Evolutionary conservation across 1,139 yeast species (phyloP).

Genomic region (Diutina catenulata): DNA sequence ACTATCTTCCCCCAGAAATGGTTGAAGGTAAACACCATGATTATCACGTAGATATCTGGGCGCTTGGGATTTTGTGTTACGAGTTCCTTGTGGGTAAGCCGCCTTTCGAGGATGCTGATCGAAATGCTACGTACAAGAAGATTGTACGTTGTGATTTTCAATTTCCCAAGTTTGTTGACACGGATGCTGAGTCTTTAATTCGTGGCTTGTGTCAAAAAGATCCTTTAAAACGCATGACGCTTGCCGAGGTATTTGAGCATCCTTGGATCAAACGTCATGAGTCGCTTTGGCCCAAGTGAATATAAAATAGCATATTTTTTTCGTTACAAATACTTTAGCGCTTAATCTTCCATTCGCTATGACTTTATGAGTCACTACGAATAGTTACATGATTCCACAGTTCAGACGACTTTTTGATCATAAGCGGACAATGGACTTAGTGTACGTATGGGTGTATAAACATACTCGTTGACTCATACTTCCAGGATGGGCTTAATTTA

Average conservation of each 20-base stretch:
- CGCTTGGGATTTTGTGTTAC: constrained; percentile 76
- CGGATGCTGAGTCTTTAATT: constrained; percentile 73
- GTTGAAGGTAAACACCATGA: constrained; percentile 77
- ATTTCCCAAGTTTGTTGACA: constrained; percentile 58
- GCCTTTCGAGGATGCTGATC: constrained; percentile 76
- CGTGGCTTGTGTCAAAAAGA: constrained; percentile 45
- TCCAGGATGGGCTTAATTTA: too few relatives aligned
- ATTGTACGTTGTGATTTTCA: constrained; percentile 67
- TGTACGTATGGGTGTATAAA: too few relatives aligned
- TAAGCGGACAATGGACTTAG: too few relatives aligned
- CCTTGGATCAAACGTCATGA: constrained; percentile 73
- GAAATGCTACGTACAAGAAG: constrained; percentile 64
- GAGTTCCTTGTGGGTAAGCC: constrained; percentile 86
- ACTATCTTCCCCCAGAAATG: constrained; percentile 93
- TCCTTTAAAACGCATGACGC: constrained; percentile 52
- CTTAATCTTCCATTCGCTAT: too few relatives aligned
- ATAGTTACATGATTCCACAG: too few relatives aligned
- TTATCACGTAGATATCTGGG: constrained; percentile 80
- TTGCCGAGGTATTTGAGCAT: constrained; percentile 54
- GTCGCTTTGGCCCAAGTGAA: constrained; percentile 35
- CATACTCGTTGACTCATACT: too few relatives aligned
- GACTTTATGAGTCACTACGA: too few relatives aligned
- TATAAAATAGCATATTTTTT: too few relatives aligned
- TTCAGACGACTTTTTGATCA: too few relatives aligned
- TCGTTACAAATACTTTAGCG: too few relatives aligned